Evolutionary conservation across 805 yeast species (phyloP).

Genomic region (Hanseniaspora guilliermondii): DNA sequence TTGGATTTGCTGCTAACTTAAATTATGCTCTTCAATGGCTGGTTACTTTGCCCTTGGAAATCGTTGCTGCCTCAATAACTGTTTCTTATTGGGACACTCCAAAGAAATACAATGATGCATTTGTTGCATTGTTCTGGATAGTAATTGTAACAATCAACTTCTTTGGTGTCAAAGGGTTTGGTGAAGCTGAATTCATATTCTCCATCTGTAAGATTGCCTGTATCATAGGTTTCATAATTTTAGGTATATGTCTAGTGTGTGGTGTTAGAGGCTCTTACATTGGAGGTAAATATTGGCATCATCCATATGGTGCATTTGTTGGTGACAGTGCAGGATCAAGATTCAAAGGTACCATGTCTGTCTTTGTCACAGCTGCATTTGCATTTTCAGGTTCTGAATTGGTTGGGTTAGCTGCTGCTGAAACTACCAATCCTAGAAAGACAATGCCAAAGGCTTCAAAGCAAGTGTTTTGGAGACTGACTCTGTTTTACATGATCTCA

Average conservation of each 20-base stretch:
- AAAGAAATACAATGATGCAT: slow-evolving; percentile 37
- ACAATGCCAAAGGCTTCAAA: slow-evolving; percentile 41
- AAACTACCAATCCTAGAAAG: slow-evolving; percentile 36
- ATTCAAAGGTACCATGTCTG: slow-evolving; percentile 42
- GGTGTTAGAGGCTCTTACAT: slow-evolving; percentile 38
- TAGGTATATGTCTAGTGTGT: slow-evolving; percentile 39
- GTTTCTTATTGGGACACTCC: slow-evolving; percentile 40
- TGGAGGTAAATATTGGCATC: slow-evolving; percentile 39
- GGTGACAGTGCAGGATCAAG: slow-evolving; percentile 28
- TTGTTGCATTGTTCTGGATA: slow-evolving; percentile 38
- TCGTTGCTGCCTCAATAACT: slow-evolving; percentile 43
- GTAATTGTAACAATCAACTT: slow-evolving; percentile 38
- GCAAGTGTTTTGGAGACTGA: slow-evolving; percentile 45
- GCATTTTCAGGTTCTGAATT: slow-evolving; percentile 44
- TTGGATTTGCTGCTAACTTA: slow-evolving; percentile 54
- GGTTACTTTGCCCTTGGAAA: slow-evolving; percentile 39
- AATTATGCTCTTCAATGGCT: slow-evolving; percentile 44
- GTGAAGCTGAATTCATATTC: slow-evolving; percentile 41
- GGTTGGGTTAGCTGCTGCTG: slow-evolving; percentile 41
- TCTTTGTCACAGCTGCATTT: slow-evolving; percentile 44
- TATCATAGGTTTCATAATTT: slow-evolving; percentile 41
- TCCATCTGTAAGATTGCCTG: slow-evolving; percentile 39
- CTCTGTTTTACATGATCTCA: slow-evolving; percentile 36
- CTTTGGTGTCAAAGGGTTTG: slow-evolving; percentile 45
- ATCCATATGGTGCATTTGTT: slow-evolving; percentile 46